phyloP scores from a whole-genome alignment of 768 basidiomycete species.

The Royoungia palumana region DNA sequence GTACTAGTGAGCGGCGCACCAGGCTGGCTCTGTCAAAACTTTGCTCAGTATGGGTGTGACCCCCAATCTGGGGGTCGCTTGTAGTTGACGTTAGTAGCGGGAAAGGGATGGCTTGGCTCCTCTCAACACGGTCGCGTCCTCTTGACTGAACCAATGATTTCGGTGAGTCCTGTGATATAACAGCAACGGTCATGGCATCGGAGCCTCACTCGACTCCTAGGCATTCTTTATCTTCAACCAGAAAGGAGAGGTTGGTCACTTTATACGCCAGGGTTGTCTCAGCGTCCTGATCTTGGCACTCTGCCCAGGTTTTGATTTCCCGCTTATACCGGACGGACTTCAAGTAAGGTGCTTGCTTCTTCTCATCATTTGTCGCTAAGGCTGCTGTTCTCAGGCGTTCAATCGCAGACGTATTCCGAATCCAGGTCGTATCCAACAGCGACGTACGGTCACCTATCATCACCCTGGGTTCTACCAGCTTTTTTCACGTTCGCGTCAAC shows the following conservation, averaged over 20 bases:
- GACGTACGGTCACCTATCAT: slow-evolving; percentile 97
- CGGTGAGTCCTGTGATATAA: slow-evolving; percentile 33
- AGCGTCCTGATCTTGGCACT: slow-evolving; percentile 5
- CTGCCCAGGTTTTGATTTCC: slow-evolving; percentile 83
- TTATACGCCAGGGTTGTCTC: not conserved
- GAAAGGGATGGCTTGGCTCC: not conserved
- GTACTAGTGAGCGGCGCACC: too few relatives aligned
- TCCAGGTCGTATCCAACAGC: slow-evolving; percentile 97
- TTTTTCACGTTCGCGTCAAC: slow-evolving; percentile 96
- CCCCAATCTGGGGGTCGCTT: slow-evolving; percentile 12
- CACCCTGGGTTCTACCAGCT: slow-evolving; percentile 95
- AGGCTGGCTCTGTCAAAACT: too few relatives aligned
- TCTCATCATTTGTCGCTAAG: slow-evolving; percentile 2
- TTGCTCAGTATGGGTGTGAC: not conserved
- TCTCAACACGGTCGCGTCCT: slow-evolving; percentile 4
- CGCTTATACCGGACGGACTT: slow-evolving; percentile 94
- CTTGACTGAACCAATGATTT: slow-evolving; percentile 39
- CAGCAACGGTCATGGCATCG: not conserved
- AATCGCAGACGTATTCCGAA: slow-evolving; percentile 96
- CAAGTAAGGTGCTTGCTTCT: slow-evolving; percentile 58
- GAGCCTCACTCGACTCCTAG: slow-evolving; percentile 39
- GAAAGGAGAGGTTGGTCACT: slow-evolving; percentile 86
- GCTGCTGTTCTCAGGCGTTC: slow-evolving; percentile 61
- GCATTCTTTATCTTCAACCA: slow-evolving; percentile 99
- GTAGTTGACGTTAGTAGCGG: not conserved